A percentile compares a stretch with the other conserved stretches of the same genome.
Evolutionary conservation across 1,284 basidiomycete species (phyloP).

Genomic region (Irpex lacteus): DNA sequence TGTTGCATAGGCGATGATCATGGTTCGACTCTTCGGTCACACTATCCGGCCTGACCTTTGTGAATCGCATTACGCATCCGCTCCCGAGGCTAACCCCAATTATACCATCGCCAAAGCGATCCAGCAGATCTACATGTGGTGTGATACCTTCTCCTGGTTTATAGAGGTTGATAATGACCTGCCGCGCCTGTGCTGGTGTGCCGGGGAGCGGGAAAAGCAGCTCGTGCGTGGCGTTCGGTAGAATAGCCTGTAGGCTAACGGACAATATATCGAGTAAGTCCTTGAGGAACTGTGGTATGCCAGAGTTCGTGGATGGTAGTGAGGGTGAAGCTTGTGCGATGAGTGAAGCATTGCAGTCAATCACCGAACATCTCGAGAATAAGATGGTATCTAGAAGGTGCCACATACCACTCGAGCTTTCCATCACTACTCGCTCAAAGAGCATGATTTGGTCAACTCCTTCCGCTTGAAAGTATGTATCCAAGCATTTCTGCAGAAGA

Average conservation of each 20-base stretch:
- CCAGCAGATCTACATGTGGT: conserved; percentile 74
- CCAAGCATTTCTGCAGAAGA: conserved; percentile 52
- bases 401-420: background rate
- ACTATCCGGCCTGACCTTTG: conserved; percentile 22
- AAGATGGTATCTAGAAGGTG: background rate
- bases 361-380: background rate
- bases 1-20: background rate
- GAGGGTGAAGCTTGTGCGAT: background rate
- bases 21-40: conserved; percentile 2
- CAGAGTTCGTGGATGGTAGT: conserved; percentile 18
- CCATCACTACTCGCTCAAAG: conserved; percentile 48
- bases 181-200: conserved; percentile 46
- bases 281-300: conserved; percentile 54
- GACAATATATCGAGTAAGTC: conserved; percentile 52
- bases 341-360: background rate
- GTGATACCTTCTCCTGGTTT: conserved; percentile 77
- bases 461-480: conserved; percentile 51
- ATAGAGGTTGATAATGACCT: conserved; percentile 81
- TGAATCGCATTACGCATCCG: conserved; percentile 74
- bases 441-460: conserved; percentile 75
- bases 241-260: conserved; percentile 40
- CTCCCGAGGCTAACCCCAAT: conserved; percentile 74
- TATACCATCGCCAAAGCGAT: conserved; percentile 78
- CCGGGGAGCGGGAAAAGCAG: conserved; percentile 49
- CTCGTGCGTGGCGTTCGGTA: conserved; percentile 45